Evolutionary conservation across 2,329 filamentous ascomycete species (phyloP).

Genomic region (Acrocalymma vagum): DNA sequence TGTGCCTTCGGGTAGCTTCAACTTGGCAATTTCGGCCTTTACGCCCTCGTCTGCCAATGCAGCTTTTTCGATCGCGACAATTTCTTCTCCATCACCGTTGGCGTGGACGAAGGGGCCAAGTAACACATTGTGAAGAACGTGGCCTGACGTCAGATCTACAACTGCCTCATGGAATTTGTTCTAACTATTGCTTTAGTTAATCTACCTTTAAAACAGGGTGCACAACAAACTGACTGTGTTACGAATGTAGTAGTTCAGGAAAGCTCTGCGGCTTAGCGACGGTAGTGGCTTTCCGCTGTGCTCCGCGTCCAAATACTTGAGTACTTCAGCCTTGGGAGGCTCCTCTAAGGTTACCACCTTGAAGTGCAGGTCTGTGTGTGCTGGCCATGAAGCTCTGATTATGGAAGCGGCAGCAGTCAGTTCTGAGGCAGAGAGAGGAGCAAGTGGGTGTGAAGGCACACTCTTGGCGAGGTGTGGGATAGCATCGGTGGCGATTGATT

Average conservation of each 20-base stretch:
- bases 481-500: slow-evolving; percentile 31
- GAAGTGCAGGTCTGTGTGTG: slow-evolving; percentile 65
- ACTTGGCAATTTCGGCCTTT: slow-evolving; percentile 66
- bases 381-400: slow-evolving; percentile 64
- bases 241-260: slow-evolving; percentile 66
- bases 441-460: slow-evolving; percentile 62
- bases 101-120: slow-evolving; percentile 66
- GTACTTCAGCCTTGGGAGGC: slow-evolving; percentile 66
- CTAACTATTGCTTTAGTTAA: slow-evolving; percentile 41
- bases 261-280: slow-evolving; percentile 62
- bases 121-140: slow-evolving; percentile 66
- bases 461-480: slow-evolving; percentile 29
- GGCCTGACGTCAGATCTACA: slow-evolving; percentile 61
- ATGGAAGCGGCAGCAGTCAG: slow-evolving; percentile 61
- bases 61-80: slow-evolving; percentile 65
- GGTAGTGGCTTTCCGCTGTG: slow-evolving; percentile 61
- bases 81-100: slow-evolving; percentile 67
- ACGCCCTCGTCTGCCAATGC: slow-evolving; percentile 65
- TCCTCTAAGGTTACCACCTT: slow-evolving; percentile 75
- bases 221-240: slow-evolving; percentile 62
- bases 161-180: slow-evolving; percentile 70
- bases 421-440: slow-evolving; percentile 66
- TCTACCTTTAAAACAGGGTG: neutral
- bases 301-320: slow-evolving; percentile 71
- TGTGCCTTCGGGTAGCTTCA: slow-evolving; percentile 65